These are phyloP conservation scores for Nannizziopsis barbatae DNA, from an alignment of 2,329 filamentous ascomycete genomes.

Conservation along the genomic window DNA sequence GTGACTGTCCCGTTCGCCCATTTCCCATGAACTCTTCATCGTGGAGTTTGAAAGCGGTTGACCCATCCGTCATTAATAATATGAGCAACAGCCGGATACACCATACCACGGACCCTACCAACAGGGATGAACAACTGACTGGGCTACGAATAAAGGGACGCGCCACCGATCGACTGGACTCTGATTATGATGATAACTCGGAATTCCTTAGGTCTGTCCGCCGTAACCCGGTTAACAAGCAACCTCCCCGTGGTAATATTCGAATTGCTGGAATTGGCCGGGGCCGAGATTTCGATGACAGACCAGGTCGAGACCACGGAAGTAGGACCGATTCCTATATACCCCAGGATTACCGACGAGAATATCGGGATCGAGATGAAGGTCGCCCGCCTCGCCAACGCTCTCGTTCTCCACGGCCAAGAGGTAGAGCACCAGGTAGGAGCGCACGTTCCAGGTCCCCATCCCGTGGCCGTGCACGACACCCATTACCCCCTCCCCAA, in stretches of 20 bases:
- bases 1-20: conserved; percentile 32
- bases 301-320: conserved; percentile 11
- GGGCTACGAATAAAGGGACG: conserved; percentile 30
- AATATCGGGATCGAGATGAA: conserved; percentile 22
- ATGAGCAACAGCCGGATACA: conserved; percentile 21
- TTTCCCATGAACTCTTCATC: conserved; percentile 25
- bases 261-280: conserved; percentile 26
- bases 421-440: conserved; percentile 18
- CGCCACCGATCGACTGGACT: conserved; percentile 22
- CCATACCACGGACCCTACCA: conserved; percentile 13
- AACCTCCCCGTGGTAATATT: conserved; percentile 26
- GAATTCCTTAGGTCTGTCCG: conserved; percentile 23
- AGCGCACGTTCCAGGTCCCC: conserved; percentile 17
- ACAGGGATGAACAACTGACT: conserved; percentile 17
- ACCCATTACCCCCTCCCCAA: neutral
- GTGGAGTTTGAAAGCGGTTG: conserved; percentile 31
- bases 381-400: conserved; percentile 14
- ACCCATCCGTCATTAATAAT: conserved; percentile 31
- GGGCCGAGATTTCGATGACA: conserved; percentile 20
- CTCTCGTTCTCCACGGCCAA: neutral
- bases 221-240: conserved; percentile 21
- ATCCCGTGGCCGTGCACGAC: conserved; percentile 16
- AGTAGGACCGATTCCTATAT: conserved; percentile 10
- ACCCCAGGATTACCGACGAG: conserved; percentile 14
- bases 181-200: conserved; percentile 29